These are phyloP conservation scores for Haplosporangium gracile DNA, from an alignment of 192 early-diverging fungal genomes.

Conservation along the genomic window DNA sequence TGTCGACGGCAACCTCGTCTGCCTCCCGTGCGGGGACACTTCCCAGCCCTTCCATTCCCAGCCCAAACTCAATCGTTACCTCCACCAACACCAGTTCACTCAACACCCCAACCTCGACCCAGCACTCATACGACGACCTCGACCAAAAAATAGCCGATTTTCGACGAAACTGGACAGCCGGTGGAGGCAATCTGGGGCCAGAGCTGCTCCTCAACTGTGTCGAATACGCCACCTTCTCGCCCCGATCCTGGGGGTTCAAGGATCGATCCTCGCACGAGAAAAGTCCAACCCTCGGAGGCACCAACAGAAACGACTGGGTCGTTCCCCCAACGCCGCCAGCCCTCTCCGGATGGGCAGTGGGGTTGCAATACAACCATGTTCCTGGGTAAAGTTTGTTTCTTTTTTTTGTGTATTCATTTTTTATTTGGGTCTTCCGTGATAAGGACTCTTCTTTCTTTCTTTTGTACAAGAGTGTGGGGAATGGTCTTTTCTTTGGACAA, in stretches of 20 bases:
- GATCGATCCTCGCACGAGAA: slow-evolving; percentile 31
- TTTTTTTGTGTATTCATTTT: background rate
- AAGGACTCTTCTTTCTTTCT: background rate
- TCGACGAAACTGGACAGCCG: slow-evolving; percentile 32
- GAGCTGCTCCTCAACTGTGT: slow-evolving; percentile 30
- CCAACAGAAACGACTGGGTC: slow-evolving; percentile 34
- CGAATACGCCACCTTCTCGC: slow-evolving; percentile 50
- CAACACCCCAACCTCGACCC: slow-evolving; percentile 33
- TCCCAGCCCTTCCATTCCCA: slow-evolving; percentile 52
- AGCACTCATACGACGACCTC: slow-evolving; percentile 29
- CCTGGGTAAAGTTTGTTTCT: slow-evolving; percentile 29
- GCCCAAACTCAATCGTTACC: slow-evolving; percentile 38
- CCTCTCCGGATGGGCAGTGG: slow-evolving; percentile 41
- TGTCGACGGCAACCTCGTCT: slow-evolving; percentile 49
- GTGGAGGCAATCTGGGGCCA: slow-evolving; percentile 30
- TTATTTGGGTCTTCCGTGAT: background rate
- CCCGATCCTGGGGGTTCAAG: slow-evolving; percentile 37
- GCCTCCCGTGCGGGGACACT: slow-evolving; percentile 33
- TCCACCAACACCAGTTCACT: slow-evolving; percentile 44
- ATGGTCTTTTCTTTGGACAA: background rate
- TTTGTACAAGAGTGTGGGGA: background rate
- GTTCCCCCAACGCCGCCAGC: slow-evolving; percentile 28
- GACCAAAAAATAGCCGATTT: slow-evolving; percentile 45
- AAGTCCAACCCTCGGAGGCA: slow-evolving; percentile 13
- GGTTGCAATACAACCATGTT: slow-evolving; percentile 28